A percentile compares a stretch with the other conserved stretches of the same genome.
Conservation (phyloP, 768 basidiomycete genomes). For the Pleurotus tuoliensis region DNA sequence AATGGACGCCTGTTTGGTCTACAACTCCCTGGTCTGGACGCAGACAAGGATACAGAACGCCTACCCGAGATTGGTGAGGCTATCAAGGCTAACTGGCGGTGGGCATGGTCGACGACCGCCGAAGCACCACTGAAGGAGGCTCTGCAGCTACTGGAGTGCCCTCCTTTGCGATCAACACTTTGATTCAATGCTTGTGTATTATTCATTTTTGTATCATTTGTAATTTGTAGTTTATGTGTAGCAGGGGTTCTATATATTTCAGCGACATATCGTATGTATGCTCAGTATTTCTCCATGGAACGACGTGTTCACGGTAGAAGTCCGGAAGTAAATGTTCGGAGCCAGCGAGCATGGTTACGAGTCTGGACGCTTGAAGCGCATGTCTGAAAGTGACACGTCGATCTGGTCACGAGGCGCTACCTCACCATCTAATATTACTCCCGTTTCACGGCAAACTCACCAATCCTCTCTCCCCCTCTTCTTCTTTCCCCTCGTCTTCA, state of each 20-base stretch:
- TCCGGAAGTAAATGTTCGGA: conserved; percentile 15
- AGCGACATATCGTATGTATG: background rate
- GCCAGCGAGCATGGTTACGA: too few species aligned
- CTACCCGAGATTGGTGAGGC: conserved; percentile 23
- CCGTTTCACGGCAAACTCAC: conserved; percentile 9
- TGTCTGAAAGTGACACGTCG: conserved; percentile 32
- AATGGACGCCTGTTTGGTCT: conserved; percentile 26
- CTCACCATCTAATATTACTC: conserved; percentile 2
- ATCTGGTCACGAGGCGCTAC: conserved; percentile 26
- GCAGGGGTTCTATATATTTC: too few species aligned
- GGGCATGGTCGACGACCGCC: conserved; percentile 12
- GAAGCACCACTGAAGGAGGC: conserved; percentile 3
- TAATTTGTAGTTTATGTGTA: too few species aligned
- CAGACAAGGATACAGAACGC: conserved; percentile 14
- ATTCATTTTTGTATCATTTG: background rate
- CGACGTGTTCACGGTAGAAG: background rate
- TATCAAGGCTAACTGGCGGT: conserved; percentile 26
- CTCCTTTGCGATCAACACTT: background rate
- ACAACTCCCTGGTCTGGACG: conserved; percentile 16
- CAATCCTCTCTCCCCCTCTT: background rate
- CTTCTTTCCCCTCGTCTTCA: conserved; percentile 10
- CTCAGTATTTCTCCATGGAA: background rate
- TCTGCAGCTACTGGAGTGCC: background rate
- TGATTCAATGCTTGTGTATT: background rate
- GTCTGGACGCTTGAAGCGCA: conserved; percentile 7